phyloP scores from a whole-genome alignment of 306 rosid species.

The Senna siamea region DNA sequence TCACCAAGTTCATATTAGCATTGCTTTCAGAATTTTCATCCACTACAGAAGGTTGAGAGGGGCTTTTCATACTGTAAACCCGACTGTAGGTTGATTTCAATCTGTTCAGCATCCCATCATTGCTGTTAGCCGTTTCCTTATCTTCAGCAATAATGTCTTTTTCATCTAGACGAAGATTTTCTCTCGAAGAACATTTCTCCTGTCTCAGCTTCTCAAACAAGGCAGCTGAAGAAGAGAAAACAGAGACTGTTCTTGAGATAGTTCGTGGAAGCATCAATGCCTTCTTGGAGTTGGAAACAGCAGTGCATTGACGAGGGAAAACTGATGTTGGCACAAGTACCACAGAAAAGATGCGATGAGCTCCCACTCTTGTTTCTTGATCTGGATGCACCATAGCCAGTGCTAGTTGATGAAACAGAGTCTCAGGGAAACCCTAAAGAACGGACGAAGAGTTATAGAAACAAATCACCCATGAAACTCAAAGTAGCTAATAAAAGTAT shows the following conservation, averaged over 20 bases:
- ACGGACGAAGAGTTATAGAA: constrained; percentile 38
- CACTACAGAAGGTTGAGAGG: constrained; percentile 36
- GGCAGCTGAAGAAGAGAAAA: constrained; percentile 91
- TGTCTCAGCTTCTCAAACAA: constrained; percentile 77
- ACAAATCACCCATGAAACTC: constrained; percentile 39
- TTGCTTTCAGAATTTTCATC: constrained; percentile 46
- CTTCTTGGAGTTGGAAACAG: constrained; percentile 51
- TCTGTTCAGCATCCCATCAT: constrained; percentile 56
- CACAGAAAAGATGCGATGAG: constrained; percentile 86
- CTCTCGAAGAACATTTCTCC: constrained; percentile 65
- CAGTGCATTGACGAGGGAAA: constrained; percentile 49
- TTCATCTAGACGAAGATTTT: constrained; percentile 44
- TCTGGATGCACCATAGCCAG: constrained; percentile 92
- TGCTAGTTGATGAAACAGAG: constrained; percentile 89
- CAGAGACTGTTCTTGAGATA: constrained; percentile 86
- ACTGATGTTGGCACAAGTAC: constrained; percentile 86
- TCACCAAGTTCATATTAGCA: constrained; percentile 58
- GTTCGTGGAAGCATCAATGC: constrained; percentile 62
- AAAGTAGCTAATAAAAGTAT: constrained; percentile 21
- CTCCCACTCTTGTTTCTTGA: constrained; percentile 83
- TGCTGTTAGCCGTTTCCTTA: constrained; percentile 45
- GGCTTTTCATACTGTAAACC: constrained; percentile 53
- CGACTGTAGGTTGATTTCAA: constrained; percentile 59
- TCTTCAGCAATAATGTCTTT: constrained; percentile 43
- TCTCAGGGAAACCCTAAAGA: constrained; percentile 88